Base-by-base conservation (phyloP, 1,284 basidiomycete species). In the Cryptococcus sp. region DNA sequence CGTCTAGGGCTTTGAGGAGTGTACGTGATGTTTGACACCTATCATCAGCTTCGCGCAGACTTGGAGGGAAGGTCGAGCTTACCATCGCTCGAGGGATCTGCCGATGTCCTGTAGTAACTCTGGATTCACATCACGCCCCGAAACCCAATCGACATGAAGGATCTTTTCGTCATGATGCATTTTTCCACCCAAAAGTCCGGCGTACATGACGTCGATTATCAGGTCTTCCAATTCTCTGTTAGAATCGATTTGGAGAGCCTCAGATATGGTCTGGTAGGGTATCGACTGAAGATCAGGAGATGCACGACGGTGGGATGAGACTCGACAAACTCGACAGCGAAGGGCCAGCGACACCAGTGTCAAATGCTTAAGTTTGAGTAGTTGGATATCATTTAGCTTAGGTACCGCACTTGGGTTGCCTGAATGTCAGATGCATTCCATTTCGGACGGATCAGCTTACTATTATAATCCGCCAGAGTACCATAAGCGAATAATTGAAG, bases 151-250 rank as follows among this genome's bases (percentile, higher is more conserved):
- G 25, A 98, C 84, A 69, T 94, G 87, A 54, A 97, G 80, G 56
- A 89, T 83, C 54, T 84, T 81, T 60, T 86, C 81, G 65, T 88
- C 88, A 76, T 97, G 92, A 72, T 97, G 89, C 46, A 98, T 84
- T 64, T 89, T 91, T 11, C 90, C 93, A 42, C 83, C 82, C 37
- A 98, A 80, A 45, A 97, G 78, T 62, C 88, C 87, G 36, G 88
- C 83, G 72, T 97, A 98, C 69, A 97, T 90, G 9, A 86, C 85
- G 64, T 97, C 92, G 70, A 98, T 97, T 70, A 97, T 87, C 57
- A 96, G 81, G 72, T 97, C 92, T 71, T 98, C 94, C 3, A 98
- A 82, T 57, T 88, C 87, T 46, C 90, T 84, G 49, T 90, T 83
- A 1, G 81, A 84, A 2, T 82, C 78, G 69, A 91, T 81, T 44